Conservation (phyloP, 2,329 filamentous ascomycete genomes). For the Lecanicillium sp. region DNA sequence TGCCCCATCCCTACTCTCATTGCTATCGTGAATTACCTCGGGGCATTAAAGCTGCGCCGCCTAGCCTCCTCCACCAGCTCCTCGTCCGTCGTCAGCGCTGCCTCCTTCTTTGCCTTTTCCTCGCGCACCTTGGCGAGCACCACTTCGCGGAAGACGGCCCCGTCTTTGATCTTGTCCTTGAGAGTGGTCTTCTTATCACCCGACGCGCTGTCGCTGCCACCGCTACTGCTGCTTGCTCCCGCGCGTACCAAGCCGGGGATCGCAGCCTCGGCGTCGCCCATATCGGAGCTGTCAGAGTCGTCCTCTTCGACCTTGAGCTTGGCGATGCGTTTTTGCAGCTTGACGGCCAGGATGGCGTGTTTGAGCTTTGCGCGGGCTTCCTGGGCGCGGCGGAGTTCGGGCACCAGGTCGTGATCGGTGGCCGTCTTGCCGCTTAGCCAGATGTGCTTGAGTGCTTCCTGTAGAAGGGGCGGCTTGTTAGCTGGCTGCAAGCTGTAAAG, state of each 20-base stretch:
- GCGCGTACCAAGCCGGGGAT: constrained; percentile 6
- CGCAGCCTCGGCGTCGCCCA: constrained; percentile 57
- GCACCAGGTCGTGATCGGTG: constrained; percentile 92
- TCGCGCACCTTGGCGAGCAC: constrained; percentile 90
- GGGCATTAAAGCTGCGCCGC: constrained; percentile 22
- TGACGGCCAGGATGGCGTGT: constrained; percentile 92
- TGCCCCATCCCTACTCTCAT: background rate
- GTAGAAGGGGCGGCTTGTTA: too few species aligned
- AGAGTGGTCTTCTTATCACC: constrained; percentile 27
- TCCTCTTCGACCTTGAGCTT: constrained; percentile 90
- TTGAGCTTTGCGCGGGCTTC: constrained; percentile 85
- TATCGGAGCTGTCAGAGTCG: constrained; percentile 64
- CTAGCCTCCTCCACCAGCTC: constrained; percentile 43
- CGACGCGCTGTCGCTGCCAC: constrained; percentile 20
- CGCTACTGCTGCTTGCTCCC: constrained; percentile 3
- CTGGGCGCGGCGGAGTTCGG: constrained; percentile 83
- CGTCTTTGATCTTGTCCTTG: constrained; percentile 26
- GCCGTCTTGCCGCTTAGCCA: constrained; percentile 92
- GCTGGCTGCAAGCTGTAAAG: background rate
- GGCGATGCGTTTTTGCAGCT: constrained; percentile 91
- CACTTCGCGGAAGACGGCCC: constrained; percentile 85
- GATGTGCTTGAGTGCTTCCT: constrained; percentile 71
- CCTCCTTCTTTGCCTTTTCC: constrained; percentile 53
- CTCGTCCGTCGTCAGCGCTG: constrained; percentile 59
- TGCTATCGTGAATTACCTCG: background rate